Percentiles rank a stretch among this genome's conserved stretches.
These are phyloP conservation scores for Neurospora africana DNA, from an alignment of 495 filamentous ascomycete species.

Conservation along the genomic window DNA sequence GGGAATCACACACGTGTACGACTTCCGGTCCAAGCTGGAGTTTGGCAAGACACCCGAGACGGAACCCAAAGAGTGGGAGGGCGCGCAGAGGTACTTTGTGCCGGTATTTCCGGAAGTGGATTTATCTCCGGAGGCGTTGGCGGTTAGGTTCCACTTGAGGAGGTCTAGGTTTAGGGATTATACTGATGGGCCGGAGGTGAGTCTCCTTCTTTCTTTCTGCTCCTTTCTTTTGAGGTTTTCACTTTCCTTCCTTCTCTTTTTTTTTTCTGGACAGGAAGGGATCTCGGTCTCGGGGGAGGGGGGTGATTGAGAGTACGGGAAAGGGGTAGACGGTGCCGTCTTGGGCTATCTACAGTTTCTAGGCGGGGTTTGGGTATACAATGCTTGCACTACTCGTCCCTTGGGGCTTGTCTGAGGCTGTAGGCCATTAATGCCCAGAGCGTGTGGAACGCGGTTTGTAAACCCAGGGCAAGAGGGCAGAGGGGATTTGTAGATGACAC, in stretches of 20 bases:
- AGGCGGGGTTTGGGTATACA: not conserved
- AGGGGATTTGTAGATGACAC: not conserved
- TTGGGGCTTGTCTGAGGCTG: not conserved
- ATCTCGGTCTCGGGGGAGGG: not conserved
- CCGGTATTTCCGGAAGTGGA: conserved; percentile 51
- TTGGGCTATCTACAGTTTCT: no score
- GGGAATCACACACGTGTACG: conserved; percentile 51
- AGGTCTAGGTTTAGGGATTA: conserved; percentile 33
- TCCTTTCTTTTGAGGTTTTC: not conserved
- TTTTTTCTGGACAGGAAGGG: not conserved
- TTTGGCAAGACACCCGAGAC: not conserved
- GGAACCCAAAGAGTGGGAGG: conserved; percentile 32
- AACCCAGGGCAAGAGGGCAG: not conserved
- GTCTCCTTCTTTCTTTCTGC: conserved; percentile 1
- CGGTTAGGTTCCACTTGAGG: conserved; percentile 12
- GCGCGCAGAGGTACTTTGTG: conserved; percentile 40
- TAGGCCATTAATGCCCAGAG: not conserved
- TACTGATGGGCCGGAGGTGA: conserved; percentile 32
- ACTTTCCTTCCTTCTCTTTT: not conserved
- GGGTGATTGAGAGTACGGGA: not conserved
- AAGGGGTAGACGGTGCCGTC: not conserved
- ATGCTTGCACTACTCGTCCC: not conserved
- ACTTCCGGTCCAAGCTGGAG: conserved; percentile 38
- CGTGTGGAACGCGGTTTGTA: not conserved
- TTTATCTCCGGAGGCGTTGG: conserved; percentile 42